Conservation (phyloP, 768 basidiomycete species). For the Phlebiopsis flavidoalba region DNA sequence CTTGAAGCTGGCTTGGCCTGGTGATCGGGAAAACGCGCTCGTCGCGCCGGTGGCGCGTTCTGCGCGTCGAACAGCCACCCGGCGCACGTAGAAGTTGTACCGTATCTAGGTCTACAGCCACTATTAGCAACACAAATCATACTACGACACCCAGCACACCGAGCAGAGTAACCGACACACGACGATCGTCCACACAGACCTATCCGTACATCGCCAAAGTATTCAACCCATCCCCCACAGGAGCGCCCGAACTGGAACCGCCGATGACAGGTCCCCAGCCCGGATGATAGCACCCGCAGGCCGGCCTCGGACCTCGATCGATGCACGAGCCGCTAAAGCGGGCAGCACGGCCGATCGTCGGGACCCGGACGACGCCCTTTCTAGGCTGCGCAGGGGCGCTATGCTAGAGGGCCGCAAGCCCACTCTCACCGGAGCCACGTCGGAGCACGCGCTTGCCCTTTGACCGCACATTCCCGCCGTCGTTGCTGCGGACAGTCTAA, state of each 20-base stretch:
- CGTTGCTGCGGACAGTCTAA: conserved; percentile 76
- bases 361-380: conserved; percentile 60
- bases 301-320: no score
- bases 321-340: conserved; percentile 59
- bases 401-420: conserved; percentile 40
- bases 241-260: no score
- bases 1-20: conserved; percentile 70
- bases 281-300: no score
- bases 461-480: conserved; percentile 82
- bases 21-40: conserved; percentile 75
- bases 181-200: conserved; percentile 94
- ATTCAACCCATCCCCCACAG: no score
- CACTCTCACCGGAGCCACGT: no score
- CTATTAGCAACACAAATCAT: conserved; percentile 18
- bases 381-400: conserved; percentile 45
- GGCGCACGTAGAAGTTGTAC: conserved; percentile 88
- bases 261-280: no score
- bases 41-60: conserved; percentile 60
- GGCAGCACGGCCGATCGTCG: no score
- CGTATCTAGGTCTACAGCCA: conserved; percentile 72
- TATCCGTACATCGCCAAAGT: no score
- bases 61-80: conserved; percentile 80
- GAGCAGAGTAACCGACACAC: no score
- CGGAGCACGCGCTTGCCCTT: conserved; percentile 72
- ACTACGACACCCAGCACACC: no score